Evolutionary conservation across 2,329 filamentous ascomycete species (phyloP), one percentile per base, ranked within the genome.

Genomic region (Camptophora hylomeconis): DNA sequence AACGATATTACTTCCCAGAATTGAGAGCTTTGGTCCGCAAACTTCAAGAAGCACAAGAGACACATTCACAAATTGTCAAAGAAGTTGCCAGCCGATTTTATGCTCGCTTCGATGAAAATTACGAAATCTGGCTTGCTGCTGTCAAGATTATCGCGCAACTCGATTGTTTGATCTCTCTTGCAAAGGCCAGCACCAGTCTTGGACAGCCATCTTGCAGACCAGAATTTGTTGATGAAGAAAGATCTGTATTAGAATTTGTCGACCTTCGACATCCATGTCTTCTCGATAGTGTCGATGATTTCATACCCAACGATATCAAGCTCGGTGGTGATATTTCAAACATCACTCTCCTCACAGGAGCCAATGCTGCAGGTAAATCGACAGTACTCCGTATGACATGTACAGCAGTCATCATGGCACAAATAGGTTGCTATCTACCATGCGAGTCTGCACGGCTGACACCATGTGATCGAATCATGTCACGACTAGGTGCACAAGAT

Each of bases 381-480:
- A 98, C 89, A 1, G 73, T 98, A 23, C 68, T 98, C 17, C 75
- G 89, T 48, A 95, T 95, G 89, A 92, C 87, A 3, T 98, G 89
- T 47, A 75, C 89, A 26, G 89, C 89, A 0, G 87, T 94, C 27
- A 95, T 98, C 45, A 86, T 98, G 72, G 89, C 89, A 1, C 89
- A 98, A 50, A 79, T 98, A 17, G 89, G 89, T 31, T 94, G 87
- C 53, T 80, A 92, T 43, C 73, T 98, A 2, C 89, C 89, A 2
- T 86, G 83, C 35, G 64, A 69, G 11, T 82, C 75, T 3, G 89
- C 89, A 1, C 74, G 69, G 3, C 66, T 98, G 24, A 95, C 87
- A 0, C 87, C 89, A 0, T 75, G 92, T 3, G 89, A 98, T 51
- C 81, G 89, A 31, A 95, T 98, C 62, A 98, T 98, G 89, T 95